Evolutionary conservation across 2,329 filamentous ascomycete species (phyloP), one percentile per base, ranked within the genome.

Genomic region (Scytalidium lignicola): DNA sequence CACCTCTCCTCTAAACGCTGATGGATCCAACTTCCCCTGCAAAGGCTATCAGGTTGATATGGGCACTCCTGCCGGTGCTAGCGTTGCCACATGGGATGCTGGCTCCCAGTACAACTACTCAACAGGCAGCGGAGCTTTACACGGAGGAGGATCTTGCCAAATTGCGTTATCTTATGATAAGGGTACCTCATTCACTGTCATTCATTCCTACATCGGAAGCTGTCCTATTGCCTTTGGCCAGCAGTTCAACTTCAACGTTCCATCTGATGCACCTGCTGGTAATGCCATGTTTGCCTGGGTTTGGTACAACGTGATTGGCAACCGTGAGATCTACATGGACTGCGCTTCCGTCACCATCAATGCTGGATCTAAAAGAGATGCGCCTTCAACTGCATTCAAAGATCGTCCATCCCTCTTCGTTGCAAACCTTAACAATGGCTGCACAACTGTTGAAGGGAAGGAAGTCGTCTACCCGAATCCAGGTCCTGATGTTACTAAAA

Each of bases 271-370:
- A 15, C 51, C 51, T 13, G 45, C 51, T 18, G 60, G 58, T 15
- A 17, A 19, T 0, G 59, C 61, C 1, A 44, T 65, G 8, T 61
- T 65, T 18, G 57, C 57, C 1, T 66, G 82, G 82, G 78, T 74
- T 3, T 79, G 76, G 76, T 79, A 78, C 62, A 82, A 82, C 61
- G 69, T 72, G 49, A 58, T 78, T 21, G 80, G 80, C 2, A 83
- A 83, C 58, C 72, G 80, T 17, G 82, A 85, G 57, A 82, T 83
- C 71, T 86, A 86, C 68, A 82, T 83, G 79, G 81, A 83, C 61
- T 85, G 82, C 54, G 81, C 80, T 0, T 71, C 73, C 8, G 74
- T 84, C 28, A 72, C 73, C 21, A 77, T 85, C 46, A 57, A 55
- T 7, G 52, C 53, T 17, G 59, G 56, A 1, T 28, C 51, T 19